Conservation (phyloP, 1,139 yeast species). For the Zygosaccharomyces sapae region DNA sequence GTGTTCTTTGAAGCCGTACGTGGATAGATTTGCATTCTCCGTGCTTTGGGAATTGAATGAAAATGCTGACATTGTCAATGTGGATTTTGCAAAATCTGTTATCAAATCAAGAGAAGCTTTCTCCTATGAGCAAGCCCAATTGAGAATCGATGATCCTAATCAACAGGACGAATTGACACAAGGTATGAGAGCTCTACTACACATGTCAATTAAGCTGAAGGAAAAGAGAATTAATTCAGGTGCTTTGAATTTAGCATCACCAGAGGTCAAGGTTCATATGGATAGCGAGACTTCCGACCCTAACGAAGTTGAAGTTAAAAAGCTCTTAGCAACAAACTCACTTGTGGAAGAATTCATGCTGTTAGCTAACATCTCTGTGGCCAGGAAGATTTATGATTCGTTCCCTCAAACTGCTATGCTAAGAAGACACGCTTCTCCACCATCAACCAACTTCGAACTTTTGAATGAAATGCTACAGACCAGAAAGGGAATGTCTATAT, state of each 20-base stretch:
- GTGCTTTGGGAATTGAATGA: slow-evolving; percentile 93
- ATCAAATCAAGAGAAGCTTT: slow-evolving; percentile 92
- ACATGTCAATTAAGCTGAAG: slow-evolving; percentile 75
- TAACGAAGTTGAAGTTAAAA: slow-evolving; percentile 88
- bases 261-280: slow-evolving; percentile 96
- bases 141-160: slow-evolving; percentile 76
- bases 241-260: slow-evolving; percentile 93
- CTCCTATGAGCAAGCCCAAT: slow-evolving; percentile 89
- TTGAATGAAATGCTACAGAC: slow-evolving; percentile 84
- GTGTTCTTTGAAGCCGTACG: slow-evolving; percentile 92
- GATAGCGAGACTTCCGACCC: slow-evolving; percentile 98
- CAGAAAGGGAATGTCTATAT: slow-evolving; percentile 74
- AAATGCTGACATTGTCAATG: slow-evolving; percentile 79
- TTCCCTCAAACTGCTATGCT: slow-evolving; percentile 98
- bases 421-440: slow-evolving; percentile 95
- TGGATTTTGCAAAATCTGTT: slow-evolving; percentile 79
- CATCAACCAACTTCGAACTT: slow-evolving; percentile 84
- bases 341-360: slow-evolving; percentile 98
- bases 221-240: slow-evolving; percentile 89
- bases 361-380: slow-evolving; percentile 94
- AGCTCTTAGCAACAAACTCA: slow-evolving; percentile 84
- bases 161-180: slow-evolving; percentile 79
- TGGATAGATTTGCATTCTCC: slow-evolving; percentile 93
- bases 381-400: slow-evolving; percentile 83
- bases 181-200: slow-evolving; percentile 80